These are phyloP conservation scores for Aspergillus amoenus DNA, from an alignment of 2,329 filamentous ascomycete genomes.

Conservation along the genomic window DNA sequence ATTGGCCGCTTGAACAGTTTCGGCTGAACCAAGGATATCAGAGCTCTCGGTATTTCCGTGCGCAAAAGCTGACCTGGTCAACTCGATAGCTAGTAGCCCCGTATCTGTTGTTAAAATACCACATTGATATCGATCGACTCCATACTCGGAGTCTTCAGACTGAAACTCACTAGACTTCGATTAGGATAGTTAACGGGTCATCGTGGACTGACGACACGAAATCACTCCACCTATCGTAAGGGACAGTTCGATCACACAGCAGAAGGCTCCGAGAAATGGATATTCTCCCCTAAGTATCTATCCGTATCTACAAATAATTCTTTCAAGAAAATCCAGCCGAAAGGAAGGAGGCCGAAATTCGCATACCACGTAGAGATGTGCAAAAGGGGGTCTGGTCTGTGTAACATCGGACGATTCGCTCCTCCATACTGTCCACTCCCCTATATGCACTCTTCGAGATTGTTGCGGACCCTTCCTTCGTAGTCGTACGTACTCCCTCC, in stretches of 20 bases:
- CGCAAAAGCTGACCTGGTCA: neutral
- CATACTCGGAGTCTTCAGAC: neutral
- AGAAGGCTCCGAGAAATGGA: neutral
- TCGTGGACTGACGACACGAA: constrained; percentile 6
- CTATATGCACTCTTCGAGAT: neutral
- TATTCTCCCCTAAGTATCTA: too few species aligned
- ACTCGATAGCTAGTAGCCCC: neutral
- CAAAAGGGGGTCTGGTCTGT: neutral
- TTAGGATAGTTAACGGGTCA: neutral
- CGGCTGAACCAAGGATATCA: neutral
- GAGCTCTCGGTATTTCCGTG: neutral
- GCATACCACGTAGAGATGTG: neutral
- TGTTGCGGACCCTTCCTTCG: too few species aligned
- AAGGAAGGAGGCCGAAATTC: too few species aligned
- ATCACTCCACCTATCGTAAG: constrained; percentile 14
- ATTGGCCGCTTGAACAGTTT: neutral
- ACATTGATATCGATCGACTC: neutral
- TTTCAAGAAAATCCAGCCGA: too few species aligned
- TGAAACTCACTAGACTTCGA: constrained; percentile 4
- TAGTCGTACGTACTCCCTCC: too few species aligned
- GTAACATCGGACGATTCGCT: neutral
- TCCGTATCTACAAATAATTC: too few species aligned
- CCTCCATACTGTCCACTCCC: neutral
- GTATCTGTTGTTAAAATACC: neutral
- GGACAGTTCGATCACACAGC: constrained; percentile 2